Evolutionary conservation across 495 filamentous ascomycete species (phyloP).

Genomic region (Penicillium subrubescens): DNA sequence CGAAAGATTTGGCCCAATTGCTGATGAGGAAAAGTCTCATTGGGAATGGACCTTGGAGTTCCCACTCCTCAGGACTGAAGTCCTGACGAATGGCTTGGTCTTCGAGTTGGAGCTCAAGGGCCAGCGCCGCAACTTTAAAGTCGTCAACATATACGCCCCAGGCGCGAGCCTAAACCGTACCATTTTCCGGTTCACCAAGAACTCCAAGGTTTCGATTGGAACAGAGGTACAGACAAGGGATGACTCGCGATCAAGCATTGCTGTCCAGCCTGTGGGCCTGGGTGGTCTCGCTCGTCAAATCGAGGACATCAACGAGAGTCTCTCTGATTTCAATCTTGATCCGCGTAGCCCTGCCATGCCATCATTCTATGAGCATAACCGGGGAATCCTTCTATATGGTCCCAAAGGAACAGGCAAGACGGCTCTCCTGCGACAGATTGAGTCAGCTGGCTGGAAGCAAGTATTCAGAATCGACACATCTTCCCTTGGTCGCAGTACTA

Average conservation of each 20-base stretch:
- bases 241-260: conserved; percentile 22
- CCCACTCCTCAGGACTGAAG: conserved; percentile 52
- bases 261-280: conserved; percentile 45
- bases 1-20: conserved; percentile 33
- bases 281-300: conserved; percentile 67
- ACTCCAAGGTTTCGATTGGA: conserved; percentile 39
- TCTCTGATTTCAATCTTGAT: conserved; percentile 57
- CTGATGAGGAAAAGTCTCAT: conserved; percentile 49
- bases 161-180: conserved; percentile 32
- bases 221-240: conserved; percentile 21
- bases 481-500: conserved; percentile 47
- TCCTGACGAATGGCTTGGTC: conserved; percentile 42
- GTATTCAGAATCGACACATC: conserved; percentile 62
- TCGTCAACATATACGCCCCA: conserved; percentile 37
- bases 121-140: conserved; percentile 47
- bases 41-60: conserved; percentile 69
- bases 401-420: conserved; percentile 83
- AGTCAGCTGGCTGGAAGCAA: conserved; percentile 66
- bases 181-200: conserved; percentile 37
- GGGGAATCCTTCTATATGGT: conserved; percentile 76
- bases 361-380: conserved; percentile 43
- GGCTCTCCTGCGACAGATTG: conserved; percentile 66
- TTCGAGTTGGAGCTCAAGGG: conserved; percentile 53
- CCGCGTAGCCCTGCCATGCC: conserved; percentile 41
- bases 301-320: conserved; percentile 64